Conservation (phyloP, 306 rosid species). For the Trifolium pratense region DNA sequence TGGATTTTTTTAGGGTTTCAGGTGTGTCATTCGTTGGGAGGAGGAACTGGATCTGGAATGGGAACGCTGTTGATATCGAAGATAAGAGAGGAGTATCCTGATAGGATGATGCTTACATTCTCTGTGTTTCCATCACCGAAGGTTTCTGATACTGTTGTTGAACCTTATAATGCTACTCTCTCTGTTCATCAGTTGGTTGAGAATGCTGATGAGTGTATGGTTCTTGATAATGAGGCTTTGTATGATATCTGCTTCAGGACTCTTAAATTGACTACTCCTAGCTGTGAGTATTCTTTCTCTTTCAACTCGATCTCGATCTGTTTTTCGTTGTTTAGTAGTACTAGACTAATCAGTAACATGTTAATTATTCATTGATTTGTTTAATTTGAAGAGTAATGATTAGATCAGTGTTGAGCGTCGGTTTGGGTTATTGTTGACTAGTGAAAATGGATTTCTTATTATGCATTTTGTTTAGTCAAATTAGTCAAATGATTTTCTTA, state of each 20-base stretch:
- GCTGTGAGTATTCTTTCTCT: slow-evolving; percentile 50
- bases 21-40: slow-evolving; percentile 64
- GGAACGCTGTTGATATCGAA: slow-evolving; percentile 62
- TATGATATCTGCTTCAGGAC: slow-evolving; percentile 69
- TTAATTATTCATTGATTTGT: background rate
- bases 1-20: slow-evolving; percentile 49
- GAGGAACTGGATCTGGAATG: slow-evolving; percentile 71
- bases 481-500: background rate
- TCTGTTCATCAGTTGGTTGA: slow-evolving; percentile 70
- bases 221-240: slow-evolving; percentile 62
- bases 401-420: background rate
- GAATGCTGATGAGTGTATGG: slow-evolving; percentile 71
- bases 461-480: background rate
- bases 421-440: no score
- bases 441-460: background rate
- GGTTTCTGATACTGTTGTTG: slow-evolving; percentile 67
- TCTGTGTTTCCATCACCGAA: slow-evolving; percentile 63
- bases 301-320: background rate
- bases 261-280: slow-evolving; percentile 63
- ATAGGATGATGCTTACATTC: slow-evolving; percentile 67
- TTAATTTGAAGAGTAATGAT: background rate
- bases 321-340: background rate
- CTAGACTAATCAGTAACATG: background rate
- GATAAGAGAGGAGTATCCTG: slow-evolving; percentile 68
- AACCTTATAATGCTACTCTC: slow-evolving; percentile 68